These are phyloP conservation scores for Dryas octopetala DNA, from an alignment of 306 rosid species.

Conservation along the genomic window DNA sequence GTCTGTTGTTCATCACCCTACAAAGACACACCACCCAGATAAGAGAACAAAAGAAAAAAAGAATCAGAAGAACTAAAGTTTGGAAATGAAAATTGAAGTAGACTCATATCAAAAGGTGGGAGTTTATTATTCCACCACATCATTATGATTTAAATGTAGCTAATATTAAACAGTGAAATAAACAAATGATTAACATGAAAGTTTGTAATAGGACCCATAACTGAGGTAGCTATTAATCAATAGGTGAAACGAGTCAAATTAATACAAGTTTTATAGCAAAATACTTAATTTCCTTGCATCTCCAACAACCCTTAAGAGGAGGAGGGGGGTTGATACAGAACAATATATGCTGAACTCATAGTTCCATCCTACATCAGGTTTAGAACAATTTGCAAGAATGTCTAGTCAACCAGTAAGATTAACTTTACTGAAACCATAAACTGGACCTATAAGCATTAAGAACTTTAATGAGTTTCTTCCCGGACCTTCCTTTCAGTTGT, in stretches of 20 bases:
- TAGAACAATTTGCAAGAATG: neutral
- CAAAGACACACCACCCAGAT: conserved; percentile 19
- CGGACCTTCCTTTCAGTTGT: neutral
- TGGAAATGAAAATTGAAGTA: neutral
- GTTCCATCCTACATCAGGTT: neutral
- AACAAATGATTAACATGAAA: neutral
- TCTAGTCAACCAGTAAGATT: neutral
- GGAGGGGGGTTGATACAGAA: neutral
- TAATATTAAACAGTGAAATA: neutral
- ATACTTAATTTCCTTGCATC: neutral
- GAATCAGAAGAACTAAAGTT: neutral
- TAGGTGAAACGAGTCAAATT: neutral
- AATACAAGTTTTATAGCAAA: neutral
- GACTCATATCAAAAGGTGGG: neutral
- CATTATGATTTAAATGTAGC: neutral
- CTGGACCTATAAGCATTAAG: neutral
- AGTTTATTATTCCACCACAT: neutral
- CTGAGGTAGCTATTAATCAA: neutral
- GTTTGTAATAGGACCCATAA: neutral
- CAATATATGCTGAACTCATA: neutral
- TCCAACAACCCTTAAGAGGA: neutral
- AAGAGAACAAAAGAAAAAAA: conserved; percentile 19
- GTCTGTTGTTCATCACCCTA: conserved; percentile 74
- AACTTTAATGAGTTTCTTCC: neutral
- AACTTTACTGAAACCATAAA: neutral